phyloP scores from a whole-genome alignment of 352 stramenopile genomes.

The Pythium brachiatum region DNA sequence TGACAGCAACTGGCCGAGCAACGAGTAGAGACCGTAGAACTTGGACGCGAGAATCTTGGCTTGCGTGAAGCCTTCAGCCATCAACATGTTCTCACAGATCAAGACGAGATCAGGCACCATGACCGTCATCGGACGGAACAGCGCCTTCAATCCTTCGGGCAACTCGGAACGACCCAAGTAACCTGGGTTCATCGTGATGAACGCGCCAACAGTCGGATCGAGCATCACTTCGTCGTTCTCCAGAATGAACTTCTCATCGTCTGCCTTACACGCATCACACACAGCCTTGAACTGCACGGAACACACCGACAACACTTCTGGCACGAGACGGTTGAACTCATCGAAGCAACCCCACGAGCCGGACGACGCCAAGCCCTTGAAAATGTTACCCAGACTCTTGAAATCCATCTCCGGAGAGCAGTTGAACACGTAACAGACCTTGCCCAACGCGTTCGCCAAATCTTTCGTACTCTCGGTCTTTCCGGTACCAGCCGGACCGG shows the following conservation, averaged over 20 bases:
- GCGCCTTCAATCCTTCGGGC: constrained; percentile 92
- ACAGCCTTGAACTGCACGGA: constrained; percentile 96
- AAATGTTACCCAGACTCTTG: constrained; percentile 96
- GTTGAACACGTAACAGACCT: constrained; percentile 96
- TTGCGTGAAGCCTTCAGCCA: constrained; percentile 95
- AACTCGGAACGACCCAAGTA: constrained; percentile 94
- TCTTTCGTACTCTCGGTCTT: constrained; percentile 97
- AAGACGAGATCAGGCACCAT: constrained; percentile 96
- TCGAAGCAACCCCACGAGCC: constrained; percentile 97
- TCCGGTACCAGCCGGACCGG: constrained; percentile 85
- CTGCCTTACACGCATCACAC: constrained; percentile 94
- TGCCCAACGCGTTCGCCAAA: constrained; percentile 92
- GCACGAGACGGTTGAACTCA: constrained; percentile 95
- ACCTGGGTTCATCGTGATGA: constrained; percentile 97
- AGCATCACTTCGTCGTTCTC: constrained; percentile 93
- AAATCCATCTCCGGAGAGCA: constrained; percentile 97
- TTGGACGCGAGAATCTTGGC: constrained; percentile 94
- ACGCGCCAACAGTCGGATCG: constrained; percentile 91
- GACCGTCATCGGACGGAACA: constrained; percentile 96
- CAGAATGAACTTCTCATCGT: constrained; percentile 91
- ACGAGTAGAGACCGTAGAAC: constrained; percentile 95
- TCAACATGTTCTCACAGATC: constrained; percentile 98
- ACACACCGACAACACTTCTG: constrained; percentile 93
- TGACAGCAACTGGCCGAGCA: constrained; percentile 91
- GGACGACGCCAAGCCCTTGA: constrained; percentile 93